Conservation (phyloP, 192 early-diverging fungal species). For the Coemansia guatemalensis region DNA sequence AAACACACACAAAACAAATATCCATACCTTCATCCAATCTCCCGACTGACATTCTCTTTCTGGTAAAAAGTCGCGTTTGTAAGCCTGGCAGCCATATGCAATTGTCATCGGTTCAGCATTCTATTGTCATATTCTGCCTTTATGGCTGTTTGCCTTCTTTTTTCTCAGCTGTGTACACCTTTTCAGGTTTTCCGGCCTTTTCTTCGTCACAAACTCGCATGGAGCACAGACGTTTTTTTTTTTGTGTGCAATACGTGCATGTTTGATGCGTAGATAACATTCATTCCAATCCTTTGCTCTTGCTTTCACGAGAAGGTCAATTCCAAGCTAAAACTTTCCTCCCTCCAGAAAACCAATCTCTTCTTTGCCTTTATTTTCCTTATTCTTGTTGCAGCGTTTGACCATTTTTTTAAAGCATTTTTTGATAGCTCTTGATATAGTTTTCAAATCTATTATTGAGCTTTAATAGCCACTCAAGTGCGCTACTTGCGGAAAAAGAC, state of each 20-base stretch:
- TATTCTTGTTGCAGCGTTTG: background rate
- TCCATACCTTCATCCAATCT: background rate
- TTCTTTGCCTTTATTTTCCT: conserved; percentile 1
- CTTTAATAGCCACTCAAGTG: background rate
- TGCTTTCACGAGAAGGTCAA: background rate
- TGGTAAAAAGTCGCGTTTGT: background rate
- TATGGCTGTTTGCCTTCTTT: background rate
- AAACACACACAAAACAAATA: too few species aligned
- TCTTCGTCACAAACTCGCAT: background rate
- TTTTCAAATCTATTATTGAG: background rate
- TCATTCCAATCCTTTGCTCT: background rate
- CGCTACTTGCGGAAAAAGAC: background rate
- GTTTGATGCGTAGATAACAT: background rate
- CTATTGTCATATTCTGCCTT: background rate
- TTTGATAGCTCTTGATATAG: conserved; percentile 1
- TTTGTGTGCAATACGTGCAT: background rate
- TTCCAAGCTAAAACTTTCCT: background rate
- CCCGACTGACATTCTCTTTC: background rate
- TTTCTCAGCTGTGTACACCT: too few species aligned
- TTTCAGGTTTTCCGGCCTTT: background rate
- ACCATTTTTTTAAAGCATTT: background rate
- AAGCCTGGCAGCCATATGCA: background rate
- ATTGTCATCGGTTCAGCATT: background rate
- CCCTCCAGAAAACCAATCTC: conserved; percentile 1
- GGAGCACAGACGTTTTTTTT: background rate